phyloP scores from a whole-genome alignment of 768 basidiomycete genomes.

The Hygrophoropsis aurantiaca region DNA sequence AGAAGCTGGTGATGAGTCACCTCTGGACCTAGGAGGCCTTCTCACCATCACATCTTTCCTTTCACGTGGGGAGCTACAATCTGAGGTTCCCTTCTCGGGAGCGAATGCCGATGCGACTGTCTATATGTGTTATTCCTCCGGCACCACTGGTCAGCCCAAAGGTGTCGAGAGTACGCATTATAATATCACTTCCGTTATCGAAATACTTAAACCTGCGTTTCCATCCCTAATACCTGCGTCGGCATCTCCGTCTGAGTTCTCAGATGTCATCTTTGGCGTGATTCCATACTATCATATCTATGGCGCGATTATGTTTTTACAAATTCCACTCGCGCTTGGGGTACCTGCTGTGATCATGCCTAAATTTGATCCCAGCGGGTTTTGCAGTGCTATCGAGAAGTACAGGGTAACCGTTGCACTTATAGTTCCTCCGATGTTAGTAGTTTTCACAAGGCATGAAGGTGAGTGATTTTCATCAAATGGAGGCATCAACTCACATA shows the following conservation, averaged over 20 bases:
- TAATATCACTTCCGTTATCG: slow-evolving; percentile 62
- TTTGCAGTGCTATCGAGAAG: slow-evolving; percentile 63
- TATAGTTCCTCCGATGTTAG: slow-evolving; percentile 83
- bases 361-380: slow-evolving; percentile 69
- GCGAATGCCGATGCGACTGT: slow-evolving; percentile 54
- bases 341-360: slow-evolving; percentile 56
- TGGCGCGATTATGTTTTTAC: slow-evolving; percentile 61
- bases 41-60: slow-evolving; percentile 50
- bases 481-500: too few relatives aligned
- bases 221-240: slow-evolving; percentile 34
- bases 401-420: slow-evolving; percentile 60
- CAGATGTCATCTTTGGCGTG: slow-evolving; percentile 59
- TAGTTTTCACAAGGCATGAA: slow-evolving; percentile 69
- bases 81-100: slow-evolving; percentile 59
- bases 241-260: slow-evolving; percentile 12
- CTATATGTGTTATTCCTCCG: slow-evolving; percentile 64
- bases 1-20: slow-evolving; percentile 25
- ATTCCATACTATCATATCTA: slow-evolving; percentile 62
- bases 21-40: slow-evolving; percentile 34
- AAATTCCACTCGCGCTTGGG: slow-evolving; percentile 53
- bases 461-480: slow-evolving; percentile 39
- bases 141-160: slow-evolving; percentile 81
- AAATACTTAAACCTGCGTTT: slow-evolving; percentile 48
- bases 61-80: slow-evolving; percentile 42
- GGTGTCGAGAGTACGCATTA: slow-evolving; percentile 68